A percentile compares a stretch with the other conserved stretches of the same genome.
phyloP scores from a whole-genome alignment of 2,329 filamentous ascomycete genomes.

The Colletotrichum tanaceti region DNA sequence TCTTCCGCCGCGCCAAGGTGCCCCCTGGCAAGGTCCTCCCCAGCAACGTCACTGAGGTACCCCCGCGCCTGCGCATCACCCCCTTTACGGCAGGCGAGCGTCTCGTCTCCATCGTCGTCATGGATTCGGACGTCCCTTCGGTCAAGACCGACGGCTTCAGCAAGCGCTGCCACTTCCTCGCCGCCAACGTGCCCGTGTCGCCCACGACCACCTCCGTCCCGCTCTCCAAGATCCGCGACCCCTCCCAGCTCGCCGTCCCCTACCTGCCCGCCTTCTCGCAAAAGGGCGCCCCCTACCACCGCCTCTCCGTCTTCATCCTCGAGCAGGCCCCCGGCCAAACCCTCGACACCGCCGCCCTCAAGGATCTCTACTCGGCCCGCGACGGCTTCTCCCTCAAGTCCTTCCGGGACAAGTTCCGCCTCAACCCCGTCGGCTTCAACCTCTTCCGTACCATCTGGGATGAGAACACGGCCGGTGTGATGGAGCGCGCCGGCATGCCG shows the following conservation, averaged over 20 bases:
- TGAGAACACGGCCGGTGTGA: slow-evolving; percentile 85
- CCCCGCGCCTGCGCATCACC: slow-evolving; percentile 84
- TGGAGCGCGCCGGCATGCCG: slow-evolving; percentile 80
- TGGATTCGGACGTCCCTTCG: slow-evolving; percentile 92
- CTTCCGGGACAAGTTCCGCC: slow-evolving; percentile 75
- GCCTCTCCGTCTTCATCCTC: slow-evolving; percentile 84
- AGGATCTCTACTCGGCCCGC: slow-evolving; percentile 57
- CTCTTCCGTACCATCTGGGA: slow-evolving; percentile 94
- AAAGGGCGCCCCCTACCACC: slow-evolving; percentile 92
- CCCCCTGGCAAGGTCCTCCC: slow-evolving; percentile 83
- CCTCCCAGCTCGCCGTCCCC: slow-evolving; percentile 76
- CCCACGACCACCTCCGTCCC: slow-evolving; percentile 70
- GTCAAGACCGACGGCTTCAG: slow-evolving; percentile 79
- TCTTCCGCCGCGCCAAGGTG: slow-evolving; percentile 78
- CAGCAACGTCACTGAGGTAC: slow-evolving; percentile 76
- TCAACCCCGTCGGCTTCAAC: slow-evolving; percentile 82
- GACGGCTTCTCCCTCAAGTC: slow-evolving; percentile 77
- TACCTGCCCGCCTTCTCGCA: slow-evolving; percentile 91
- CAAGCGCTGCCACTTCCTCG: slow-evolving; percentile 88
- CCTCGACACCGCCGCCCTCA: slow-evolving; percentile 69
- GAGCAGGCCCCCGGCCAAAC: slow-evolving; percentile 75
- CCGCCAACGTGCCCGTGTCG: slow-evolving; percentile 69
- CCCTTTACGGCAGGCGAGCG: slow-evolving; percentile 85
- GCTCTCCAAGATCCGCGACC: slow-evolving; percentile 69
- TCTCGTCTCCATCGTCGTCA: slow-evolving; percentile 83